These are phyloP conservation scores for Leucocoprinus leucothites DNA, from an alignment of 768 basidiomycete genomes.

Conservation along the genomic window DNA sequence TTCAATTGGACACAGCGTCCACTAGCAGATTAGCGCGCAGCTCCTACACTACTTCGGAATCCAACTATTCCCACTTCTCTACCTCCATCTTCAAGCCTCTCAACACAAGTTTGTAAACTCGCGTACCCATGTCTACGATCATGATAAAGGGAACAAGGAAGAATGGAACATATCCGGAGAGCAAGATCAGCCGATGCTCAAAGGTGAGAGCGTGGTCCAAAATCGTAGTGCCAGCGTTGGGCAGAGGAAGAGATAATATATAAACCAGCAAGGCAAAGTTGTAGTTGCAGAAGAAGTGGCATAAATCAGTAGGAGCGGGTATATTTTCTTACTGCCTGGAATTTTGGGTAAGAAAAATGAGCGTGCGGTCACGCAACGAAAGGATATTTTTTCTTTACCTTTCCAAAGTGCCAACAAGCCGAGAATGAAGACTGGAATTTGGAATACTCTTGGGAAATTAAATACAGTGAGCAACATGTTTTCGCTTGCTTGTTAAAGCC, in stretches of 20 bases:
- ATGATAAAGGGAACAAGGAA: conserved; percentile 68
- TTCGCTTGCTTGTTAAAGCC: not conserved
- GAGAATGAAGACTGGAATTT: conserved; percentile 76
- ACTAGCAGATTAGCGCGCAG: too few species aligned
- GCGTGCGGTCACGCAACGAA: not conserved
- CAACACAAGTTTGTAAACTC: conserved; percentile 29
- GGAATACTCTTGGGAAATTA: conserved; percentile 47
- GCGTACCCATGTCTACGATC: conserved; percentile 23
- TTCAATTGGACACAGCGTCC: too few species aligned
- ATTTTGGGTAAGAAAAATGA: not conserved
- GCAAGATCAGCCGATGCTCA: conserved; percentile 52
- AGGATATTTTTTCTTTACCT: conserved; percentile 43
- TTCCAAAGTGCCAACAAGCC: conserved; percentile 59
- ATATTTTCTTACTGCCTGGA: conserved; percentile 49
- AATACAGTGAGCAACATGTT: not conserved
- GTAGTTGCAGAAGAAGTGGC: conserved; percentile 79
- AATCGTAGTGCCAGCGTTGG: conserved; percentile 17
- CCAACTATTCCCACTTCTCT: conserved; percentile 26
- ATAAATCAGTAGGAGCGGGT: conserved; percentile 67
- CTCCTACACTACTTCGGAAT: too few species aligned
- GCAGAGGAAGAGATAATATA: conserved; percentile 50
- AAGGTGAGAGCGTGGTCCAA: conserved; percentile 38
- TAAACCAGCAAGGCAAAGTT: conserved; percentile 66
- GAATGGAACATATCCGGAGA: conserved; percentile 76
- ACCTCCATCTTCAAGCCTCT: conserved; percentile 24